Base-by-base conservation (phyloP, 2,329 filamentous ascomycete species). In the Cladophialophora immunda region DNA sequence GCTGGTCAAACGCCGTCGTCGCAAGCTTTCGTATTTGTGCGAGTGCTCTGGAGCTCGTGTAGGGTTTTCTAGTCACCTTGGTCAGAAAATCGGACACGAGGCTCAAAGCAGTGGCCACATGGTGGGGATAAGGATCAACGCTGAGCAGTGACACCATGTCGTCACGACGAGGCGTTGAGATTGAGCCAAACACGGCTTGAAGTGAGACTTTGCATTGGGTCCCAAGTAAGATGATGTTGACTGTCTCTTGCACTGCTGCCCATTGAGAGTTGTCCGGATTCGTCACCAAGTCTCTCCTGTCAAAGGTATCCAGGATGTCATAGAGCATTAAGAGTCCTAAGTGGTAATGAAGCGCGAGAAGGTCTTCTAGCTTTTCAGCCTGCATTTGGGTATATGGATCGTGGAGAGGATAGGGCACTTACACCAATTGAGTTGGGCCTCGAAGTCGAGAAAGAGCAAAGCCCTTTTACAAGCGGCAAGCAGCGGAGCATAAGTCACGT, bases 271-370 rank as follows among this genome's bases (percentile, higher is more conserved):
- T 34, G 52, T 32, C 27, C 5, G 17, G n/a, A 13, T 55, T 55
- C 15, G 27, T 11, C 4, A 55, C 9, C 52, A 55, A 55, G 27
- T 55, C 52, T 55, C 30, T 30, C 25, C 52, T 30, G 52, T 32
- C 52, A 6, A 55, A 55, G 1, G 13, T 32, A 30, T 55, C 27
- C 15, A 55, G 27, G 27, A 27, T 55, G 7, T 55, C 52, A n/a
- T 55, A 55, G 15, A 55, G 52, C 4, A 55, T 55, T 5, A 55
- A 7, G 0, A 17, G 52, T 27, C 27, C 52, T 15, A 55, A 7
- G 30, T 55, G 52, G 32, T 55, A 55, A 13, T 55, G 52, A 13
- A 55, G 52, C 32, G 52, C 15, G 52, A 55, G 52, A 55, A 55
- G 52, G 8, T 55, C 52, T 55, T 29, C 5, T 11, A 30, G 11